A percentile compares a stretch with the other conserved stretches of the same genome.
Conservation (phyloP, 2,329 filamentous ascomycete species). For the Verticillium nonalfalfae region DNA sequence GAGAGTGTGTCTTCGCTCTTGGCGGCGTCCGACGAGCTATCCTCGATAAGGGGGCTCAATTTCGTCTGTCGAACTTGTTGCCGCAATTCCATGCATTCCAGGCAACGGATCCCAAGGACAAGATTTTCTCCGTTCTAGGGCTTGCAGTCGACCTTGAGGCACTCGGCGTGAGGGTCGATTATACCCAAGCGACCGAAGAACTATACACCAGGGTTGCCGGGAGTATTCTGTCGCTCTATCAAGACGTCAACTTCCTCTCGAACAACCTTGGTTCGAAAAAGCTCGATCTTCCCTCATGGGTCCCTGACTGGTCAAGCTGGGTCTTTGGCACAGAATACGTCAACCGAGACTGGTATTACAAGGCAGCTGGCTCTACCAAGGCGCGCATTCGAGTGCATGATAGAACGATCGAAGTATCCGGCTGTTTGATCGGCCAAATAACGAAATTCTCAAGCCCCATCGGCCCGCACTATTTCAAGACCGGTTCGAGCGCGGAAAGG, state of each 20-base stretch:
- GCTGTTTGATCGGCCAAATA: neutral
- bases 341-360: neutral
- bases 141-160: neutral
- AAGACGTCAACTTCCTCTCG: neutral
- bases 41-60: neutral
- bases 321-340: neutral
- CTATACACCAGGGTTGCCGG: neutral
- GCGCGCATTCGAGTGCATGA: neutral
- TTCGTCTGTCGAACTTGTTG: neutral
- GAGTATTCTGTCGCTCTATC: neutral
- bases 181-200: neutral
- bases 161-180: neutral
- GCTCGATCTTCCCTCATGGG: neutral
- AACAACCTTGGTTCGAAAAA: neutral
- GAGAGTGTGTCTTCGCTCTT: neutral
- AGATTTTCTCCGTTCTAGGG: neutral
- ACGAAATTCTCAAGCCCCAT: neutral
- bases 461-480: neutral
- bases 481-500: neutral
- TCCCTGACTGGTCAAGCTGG: neutral
- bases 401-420: neutral
- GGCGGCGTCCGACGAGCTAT: neutral
- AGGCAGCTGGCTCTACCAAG: neutral
- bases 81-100: neutral
- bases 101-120: neutral